Percentiles rank a stretch among this genome's conserved stretches.
Evolutionary conservation across 2,329 filamentous ascomycete species (phyloP).

Genomic region (Penicillium sp.): DNA sequence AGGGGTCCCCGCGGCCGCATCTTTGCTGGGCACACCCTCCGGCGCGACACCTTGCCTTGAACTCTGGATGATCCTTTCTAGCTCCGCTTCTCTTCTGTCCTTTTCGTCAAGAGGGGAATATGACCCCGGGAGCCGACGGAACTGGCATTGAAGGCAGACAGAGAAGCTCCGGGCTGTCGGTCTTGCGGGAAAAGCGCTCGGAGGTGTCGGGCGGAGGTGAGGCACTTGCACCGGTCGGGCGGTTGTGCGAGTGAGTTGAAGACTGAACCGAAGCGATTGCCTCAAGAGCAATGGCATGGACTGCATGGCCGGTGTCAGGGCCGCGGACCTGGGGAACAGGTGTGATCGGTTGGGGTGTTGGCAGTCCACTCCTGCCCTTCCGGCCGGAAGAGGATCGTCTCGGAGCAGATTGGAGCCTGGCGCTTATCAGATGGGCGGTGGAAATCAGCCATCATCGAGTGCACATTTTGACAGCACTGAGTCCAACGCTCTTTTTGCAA

Average conservation of each 20-base stretch:
- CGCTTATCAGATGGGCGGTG: constrained; percentile 26
- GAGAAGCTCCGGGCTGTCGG: constrained; percentile 36
- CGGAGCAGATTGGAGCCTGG: constrained; percentile 15
- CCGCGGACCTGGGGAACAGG: constrained; percentile 20
- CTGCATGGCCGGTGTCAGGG: constrained; percentile 40
- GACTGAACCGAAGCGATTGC: constrained; percentile 39
- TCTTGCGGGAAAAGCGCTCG: constrained; percentile 26
- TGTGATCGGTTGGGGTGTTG: constrained; percentile 19
- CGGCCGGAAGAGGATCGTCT: constrained; percentile 20
- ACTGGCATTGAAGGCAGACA: constrained; percentile 48
- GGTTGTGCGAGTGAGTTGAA: constrained; percentile 27
- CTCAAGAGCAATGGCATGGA: constrained; percentile 43
- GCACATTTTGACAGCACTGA: neutral
- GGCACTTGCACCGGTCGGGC: constrained; percentile 25
- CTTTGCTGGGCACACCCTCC: constrained; percentile 19
- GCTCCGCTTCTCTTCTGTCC: constrained; percentile 28
- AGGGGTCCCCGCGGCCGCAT: constrained; percentile 26
- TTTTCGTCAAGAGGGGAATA: constrained; percentile 30
- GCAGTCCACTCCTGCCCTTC: constrained; percentile 8
- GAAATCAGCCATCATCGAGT: neutral
- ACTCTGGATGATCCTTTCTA: constrained; percentile 15
- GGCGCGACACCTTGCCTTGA: constrained; percentile 23
- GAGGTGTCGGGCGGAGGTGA: constrained; percentile 25
- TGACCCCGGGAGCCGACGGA: constrained; percentile 33
- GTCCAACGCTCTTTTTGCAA: too few species aligned